Percentiles rank a stretch among this genome's conserved stretches.
Conservation (phyloP, 2,329 filamentous ascomycete genomes). For the Monosporascus sp. region DNA sequence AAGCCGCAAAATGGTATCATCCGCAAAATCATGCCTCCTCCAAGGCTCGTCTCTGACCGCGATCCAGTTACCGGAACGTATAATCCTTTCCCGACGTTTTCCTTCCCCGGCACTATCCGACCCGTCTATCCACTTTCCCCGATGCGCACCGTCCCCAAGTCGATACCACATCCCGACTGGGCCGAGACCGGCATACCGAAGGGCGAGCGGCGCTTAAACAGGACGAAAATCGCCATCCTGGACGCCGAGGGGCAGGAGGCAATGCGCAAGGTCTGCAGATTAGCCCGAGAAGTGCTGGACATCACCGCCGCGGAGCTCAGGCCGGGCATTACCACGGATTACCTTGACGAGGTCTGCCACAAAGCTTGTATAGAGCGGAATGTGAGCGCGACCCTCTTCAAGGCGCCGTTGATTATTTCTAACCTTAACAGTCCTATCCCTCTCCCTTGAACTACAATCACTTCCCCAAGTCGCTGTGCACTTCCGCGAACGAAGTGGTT, state of each 20-base stretch:
- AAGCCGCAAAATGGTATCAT: slow-evolving; percentile 3
- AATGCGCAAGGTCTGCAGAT: slow-evolving; percentile 69
- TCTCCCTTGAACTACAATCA: slow-evolving; percentile 89
- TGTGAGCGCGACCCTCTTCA: slow-evolving; percentile 39
- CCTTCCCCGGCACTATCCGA: slow-evolving; percentile 59
- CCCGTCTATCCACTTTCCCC: slow-evolving; percentile 61
- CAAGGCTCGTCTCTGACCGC: slow-evolving; percentile 61
- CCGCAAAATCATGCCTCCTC: not conserved
- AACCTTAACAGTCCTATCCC: slow-evolving; percentile 66
- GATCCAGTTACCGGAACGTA: slow-evolving; percentile 64
- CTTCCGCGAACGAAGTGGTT: slow-evolving; percentile 90
- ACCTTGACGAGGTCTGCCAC: slow-evolving; percentile 71
- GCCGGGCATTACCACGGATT: slow-evolving; percentile 70
- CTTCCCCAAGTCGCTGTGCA: slow-evolving; percentile 96
- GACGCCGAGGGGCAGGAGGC: slow-evolving; percentile 61
- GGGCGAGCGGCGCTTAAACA: slow-evolving; percentile 38
- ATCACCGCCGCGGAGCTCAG: slow-evolving; percentile 62
- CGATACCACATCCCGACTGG: slow-evolving; percentile 63
- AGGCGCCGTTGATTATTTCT: no score
- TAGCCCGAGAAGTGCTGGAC: slow-evolving; percentile 69
- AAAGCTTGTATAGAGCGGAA: slow-evolving; percentile 70
- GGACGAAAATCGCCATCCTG: slow-evolving; percentile 59
- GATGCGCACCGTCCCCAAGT: slow-evolving; percentile 52
- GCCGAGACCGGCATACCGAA: slow-evolving; percentile 55
- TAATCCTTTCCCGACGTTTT: slow-evolving; percentile 67